Conservation (phyloP, 2,329 filamentous ascomycete species). For the Orbilia oligospora region DNA sequence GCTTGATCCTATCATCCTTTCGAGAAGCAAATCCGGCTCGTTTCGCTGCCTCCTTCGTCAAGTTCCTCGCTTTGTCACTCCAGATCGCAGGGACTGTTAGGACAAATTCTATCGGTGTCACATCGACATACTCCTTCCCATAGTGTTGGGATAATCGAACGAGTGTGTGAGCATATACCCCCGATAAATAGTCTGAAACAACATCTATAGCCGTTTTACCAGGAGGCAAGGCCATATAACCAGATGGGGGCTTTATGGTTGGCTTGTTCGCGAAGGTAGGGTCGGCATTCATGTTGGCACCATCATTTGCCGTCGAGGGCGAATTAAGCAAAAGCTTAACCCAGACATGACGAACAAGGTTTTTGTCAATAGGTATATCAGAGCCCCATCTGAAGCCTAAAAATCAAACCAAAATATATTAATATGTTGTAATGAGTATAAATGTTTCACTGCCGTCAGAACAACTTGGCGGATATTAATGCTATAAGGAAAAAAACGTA, state of each 20-base stretch:
- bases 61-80: constrained; percentile 72
- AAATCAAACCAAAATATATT: neutral
- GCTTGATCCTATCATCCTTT: constrained; percentile 59
- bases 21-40: constrained; percentile 63
- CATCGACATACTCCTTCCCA: constrained; percentile 68
- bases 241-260: constrained; percentile 48
- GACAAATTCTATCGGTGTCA: constrained; percentile 71
- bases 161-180: constrained; percentile 70
- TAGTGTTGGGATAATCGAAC: constrained; percentile 69
- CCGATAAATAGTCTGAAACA: constrained; percentile 71
- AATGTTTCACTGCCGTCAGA: neutral
- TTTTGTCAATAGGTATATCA: constrained; percentile 51
- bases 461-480: neutral
- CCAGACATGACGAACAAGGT: constrained; percentile 53
- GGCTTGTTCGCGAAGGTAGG: constrained; percentile 58
- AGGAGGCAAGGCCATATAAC: constrained; percentile 61
- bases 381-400: constrained; percentile 59
- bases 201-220: constrained; percentile 64
- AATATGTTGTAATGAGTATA: constrained; percentile 17
- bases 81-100: constrained; percentile 75
- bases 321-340: constrained; percentile 57
- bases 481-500: neutral
- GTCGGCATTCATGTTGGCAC: constrained; percentile 57
- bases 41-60: constrained; percentile 69
- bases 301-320: constrained; percentile 54